Conservation (phyloP, 176 grass and related monocot species). For the Aegilops speltoides region DNA sequence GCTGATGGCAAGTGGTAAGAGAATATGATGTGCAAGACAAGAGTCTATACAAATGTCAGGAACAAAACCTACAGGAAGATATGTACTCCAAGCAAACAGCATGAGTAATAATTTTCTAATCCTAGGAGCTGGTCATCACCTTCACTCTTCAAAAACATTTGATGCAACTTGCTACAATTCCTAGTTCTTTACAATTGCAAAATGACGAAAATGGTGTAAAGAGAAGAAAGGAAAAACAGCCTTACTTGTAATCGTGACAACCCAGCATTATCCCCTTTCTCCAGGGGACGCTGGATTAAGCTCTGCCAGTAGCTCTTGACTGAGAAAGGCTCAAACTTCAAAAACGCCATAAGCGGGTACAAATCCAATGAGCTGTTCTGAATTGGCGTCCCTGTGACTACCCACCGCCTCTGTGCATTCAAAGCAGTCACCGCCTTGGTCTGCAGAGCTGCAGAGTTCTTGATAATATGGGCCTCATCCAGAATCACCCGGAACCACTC, state of each 20-base stretch:
- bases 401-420: slow-evolving; percentile 80
- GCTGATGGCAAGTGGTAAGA: not conserved
- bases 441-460: slow-evolving; percentile 77
- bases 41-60: not conserved
- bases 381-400: slow-evolving; percentile 89
- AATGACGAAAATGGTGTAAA: not conserved
- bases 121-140: not conserved
- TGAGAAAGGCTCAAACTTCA: slow-evolving; percentile 81
- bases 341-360: slow-evolving; percentile 81
- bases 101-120: not conserved
- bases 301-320: slow-evolving; percentile 83
- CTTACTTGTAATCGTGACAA: slow-evolving; percentile 75
- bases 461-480: slow-evolving; percentile 94
- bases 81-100: not conserved
- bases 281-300: slow-evolving; percentile 73
- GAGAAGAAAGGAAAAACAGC: not conserved
- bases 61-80: not conserved
- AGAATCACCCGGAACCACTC: slow-evolving; percentile 85
- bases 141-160: not conserved
- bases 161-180: not conserved
- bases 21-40: not conserved
- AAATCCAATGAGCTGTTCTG: slow-evolving; percentile 93
- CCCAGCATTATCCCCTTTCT: slow-evolving; percentile 51
- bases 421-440: slow-evolving; percentile 85
- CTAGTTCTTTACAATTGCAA: not conserved